phyloP scores from a whole-genome alignment of 139 green algal genomes.

The Marvania coccoides region DNA sequence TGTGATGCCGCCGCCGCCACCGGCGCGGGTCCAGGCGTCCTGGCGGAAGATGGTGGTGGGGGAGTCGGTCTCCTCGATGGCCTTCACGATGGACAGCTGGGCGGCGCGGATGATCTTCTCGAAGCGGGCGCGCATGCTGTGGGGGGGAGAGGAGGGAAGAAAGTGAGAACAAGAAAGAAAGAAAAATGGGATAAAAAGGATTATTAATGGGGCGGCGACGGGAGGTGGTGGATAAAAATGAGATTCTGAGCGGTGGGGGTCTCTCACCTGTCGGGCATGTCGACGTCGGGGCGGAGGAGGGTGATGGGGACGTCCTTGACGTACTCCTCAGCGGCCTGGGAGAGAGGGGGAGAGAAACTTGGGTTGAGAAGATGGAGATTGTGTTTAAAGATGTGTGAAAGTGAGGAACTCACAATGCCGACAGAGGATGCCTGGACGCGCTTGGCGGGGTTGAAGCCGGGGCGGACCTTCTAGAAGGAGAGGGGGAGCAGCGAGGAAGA shows the following conservation, averaged over 20 bases:
- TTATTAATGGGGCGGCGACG: not conserved
- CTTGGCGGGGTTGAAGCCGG: too few relatives aligned
- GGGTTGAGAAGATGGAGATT: too few relatives aligned
- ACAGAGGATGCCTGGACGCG: too few relatives aligned
- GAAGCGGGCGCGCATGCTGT: slow-evolving; percentile 55
- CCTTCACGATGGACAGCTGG: slow-evolving; percentile 85
- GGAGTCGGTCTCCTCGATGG: slow-evolving; percentile 88
- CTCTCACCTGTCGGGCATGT: slow-evolving; percentile 47
- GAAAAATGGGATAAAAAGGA: not conserved
- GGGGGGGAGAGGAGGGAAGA: not conserved
- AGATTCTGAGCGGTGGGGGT: not conserved
- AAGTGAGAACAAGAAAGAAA: not conserved
- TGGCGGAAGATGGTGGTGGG: slow-evolving; percentile 76
- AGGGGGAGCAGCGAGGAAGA: not conserved
- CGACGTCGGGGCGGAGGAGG: slow-evolving; percentile 54
- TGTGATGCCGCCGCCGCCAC: slow-evolving; percentile 91
- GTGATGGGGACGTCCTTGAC: slow-evolving; percentile 26
- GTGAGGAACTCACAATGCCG: too few relatives aligned
- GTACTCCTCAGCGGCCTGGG: slow-evolving; percentile 26
- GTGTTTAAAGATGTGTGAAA: too few relatives aligned
- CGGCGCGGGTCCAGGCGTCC: slow-evolving; percentile 86
- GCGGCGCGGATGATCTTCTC: slow-evolving; percentile 29
- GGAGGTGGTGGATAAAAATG: not conserved
- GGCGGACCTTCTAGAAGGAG: too few relatives aligned
- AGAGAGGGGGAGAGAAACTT: too few relatives aligned